These are phyloP conservation scores for Anisogramma anomala DNA, from an alignment of 2,329 filamentous ascomycete species.

Conservation along the genomic window DNA sequence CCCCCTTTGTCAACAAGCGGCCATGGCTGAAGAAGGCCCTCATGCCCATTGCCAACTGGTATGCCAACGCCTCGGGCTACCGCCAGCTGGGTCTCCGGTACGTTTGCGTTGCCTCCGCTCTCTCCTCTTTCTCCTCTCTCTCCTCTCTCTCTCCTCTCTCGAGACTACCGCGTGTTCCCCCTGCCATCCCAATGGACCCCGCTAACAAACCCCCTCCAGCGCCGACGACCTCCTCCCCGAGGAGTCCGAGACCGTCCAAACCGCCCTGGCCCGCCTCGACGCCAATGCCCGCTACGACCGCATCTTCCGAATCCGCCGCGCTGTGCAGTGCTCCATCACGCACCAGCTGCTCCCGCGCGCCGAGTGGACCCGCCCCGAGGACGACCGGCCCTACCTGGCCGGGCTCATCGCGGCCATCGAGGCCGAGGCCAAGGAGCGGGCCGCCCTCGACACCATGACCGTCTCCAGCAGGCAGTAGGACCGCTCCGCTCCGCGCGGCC, in stretches of 20 bases:
- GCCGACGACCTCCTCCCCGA: conserved; percentile 92
- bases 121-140: background rate
- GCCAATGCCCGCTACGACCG: conserved; percentile 91
- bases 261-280: conserved; percentile 80
- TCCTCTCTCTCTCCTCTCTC: background rate
- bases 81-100: conserved; percentile 86
- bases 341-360: conserved; percentile 54
- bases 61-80: conserved; percentile 81
- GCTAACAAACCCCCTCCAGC: conserved; percentile 34
- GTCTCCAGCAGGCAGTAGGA: conserved; percentile 37
- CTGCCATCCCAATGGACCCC: background rate
- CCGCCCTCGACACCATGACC: conserved; percentile 38
- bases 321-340: conserved; percentile 62
- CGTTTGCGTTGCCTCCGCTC: conserved; percentile 1
- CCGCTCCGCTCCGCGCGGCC: background rate
- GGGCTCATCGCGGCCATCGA: conserved; percentile 37
- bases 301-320: conserved; percentile 91
- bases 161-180: background rate
- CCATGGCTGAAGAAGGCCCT: conserved; percentile 76
- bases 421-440: conserved; percentile 38
- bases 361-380: conserved; percentile 47
- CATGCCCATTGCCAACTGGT: conserved; percentile 77
- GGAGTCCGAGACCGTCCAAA: conserved; percentile 76
- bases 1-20: conserved; percentile 67
- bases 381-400: conserved; percentile 47